Evolutionary conservation across 495 filamentous ascomycete species (phyloP).

Genomic region (Tuber brumale): DNA sequence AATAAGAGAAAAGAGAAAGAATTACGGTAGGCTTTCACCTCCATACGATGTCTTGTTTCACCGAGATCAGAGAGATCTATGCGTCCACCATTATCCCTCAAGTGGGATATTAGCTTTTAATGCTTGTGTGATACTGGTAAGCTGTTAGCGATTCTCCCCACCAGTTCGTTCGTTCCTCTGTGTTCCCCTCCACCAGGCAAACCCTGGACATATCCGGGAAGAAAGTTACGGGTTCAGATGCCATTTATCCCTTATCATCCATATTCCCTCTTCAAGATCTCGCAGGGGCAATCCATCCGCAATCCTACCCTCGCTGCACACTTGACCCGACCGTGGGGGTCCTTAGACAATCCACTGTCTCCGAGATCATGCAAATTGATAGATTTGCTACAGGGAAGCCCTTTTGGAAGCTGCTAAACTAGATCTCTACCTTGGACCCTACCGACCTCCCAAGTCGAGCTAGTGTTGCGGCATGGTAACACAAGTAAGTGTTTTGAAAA

Average conservation of each 20-base stretch:
- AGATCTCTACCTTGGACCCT: not conserved
- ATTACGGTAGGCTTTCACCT: not conserved
- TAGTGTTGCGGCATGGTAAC: not conserved
- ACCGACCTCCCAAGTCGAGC: not conserved
- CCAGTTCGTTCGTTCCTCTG: not conserved
- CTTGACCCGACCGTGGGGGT: not conserved
- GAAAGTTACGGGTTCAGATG: not conserved
- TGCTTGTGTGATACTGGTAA: not conserved
- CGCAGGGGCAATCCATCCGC: not conserved
- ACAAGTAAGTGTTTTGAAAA: not conserved
- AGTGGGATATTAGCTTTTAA: not conserved
- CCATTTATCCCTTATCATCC: not conserved
- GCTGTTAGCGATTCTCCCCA: not conserved
- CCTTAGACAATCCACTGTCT: not conserved
- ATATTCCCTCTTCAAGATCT: not conserved
- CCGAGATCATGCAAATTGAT: not conserved
- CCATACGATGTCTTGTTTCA: not conserved
- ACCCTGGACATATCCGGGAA: not conserved
- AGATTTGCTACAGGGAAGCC: not conserved
- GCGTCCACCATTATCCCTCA: not conserved
- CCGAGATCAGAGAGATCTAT: not conserved
- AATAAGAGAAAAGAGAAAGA: not conserved
- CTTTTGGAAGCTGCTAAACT: not conserved
- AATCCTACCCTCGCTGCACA: not conserved
- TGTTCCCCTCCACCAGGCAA: not conserved